Percentiles rank a stretch among this genome's conserved stretches.
Evolutionary conservation across 257 asterid genomes (phyloP).

Genomic region (Nicotiana undulata): DNA sequence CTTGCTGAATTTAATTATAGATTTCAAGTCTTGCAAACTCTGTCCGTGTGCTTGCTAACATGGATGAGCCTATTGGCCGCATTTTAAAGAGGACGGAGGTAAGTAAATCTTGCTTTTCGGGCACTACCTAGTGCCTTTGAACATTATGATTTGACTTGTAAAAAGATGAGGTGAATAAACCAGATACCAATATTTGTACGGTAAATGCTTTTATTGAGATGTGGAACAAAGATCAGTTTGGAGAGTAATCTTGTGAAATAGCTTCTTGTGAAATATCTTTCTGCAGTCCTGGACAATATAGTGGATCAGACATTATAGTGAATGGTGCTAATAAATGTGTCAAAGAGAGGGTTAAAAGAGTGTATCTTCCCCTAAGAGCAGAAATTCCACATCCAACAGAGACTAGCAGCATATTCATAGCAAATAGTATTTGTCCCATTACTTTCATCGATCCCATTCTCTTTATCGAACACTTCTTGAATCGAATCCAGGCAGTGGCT

Average conservation of each 20-base stretch:
- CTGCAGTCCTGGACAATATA: background rate
- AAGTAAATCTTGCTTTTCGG: background rate
- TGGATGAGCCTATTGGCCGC: constrained; percentile 86
- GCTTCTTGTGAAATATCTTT: background rate
- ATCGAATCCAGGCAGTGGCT: background rate
- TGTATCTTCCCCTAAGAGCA: background rate
- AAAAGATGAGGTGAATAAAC: background rate
- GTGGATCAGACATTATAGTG: background rate
- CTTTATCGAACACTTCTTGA: background rate
- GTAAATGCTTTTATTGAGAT: background rate
- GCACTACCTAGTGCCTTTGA: background rate
- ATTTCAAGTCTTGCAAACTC: constrained; percentile 61
- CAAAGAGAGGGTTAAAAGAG: background rate
- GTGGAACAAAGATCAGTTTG: background rate
- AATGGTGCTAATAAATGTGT: background rate
- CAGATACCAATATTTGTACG: background rate
- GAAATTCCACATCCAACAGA: background rate
- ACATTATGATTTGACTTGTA: background rate
- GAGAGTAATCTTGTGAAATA: background rate
- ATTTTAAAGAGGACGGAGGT: constrained; percentile 68
- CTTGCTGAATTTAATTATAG: constrained; percentile 16
- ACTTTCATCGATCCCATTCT: background rate
- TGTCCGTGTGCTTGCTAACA: constrained; percentile 56
- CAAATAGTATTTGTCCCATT: background rate
- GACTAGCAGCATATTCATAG: background rate